phyloP scores from a whole-genome alignment of 2,329 filamentous ascomycete species.

The Dothideomycetes sp. region DNA sequence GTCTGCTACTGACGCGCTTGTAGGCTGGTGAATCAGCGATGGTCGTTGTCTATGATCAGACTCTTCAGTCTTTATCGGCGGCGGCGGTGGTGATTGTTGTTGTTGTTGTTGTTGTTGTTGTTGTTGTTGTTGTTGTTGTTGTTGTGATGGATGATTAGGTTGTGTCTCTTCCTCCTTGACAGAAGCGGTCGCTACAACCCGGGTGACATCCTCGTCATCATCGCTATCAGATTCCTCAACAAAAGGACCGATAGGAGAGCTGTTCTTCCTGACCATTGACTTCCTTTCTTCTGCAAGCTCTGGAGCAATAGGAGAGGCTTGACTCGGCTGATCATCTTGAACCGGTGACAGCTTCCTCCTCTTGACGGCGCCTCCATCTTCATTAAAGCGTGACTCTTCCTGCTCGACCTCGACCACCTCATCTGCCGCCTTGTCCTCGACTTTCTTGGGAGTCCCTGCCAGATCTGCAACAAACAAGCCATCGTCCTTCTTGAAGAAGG shows the following conservation, averaged over 20 bases:
- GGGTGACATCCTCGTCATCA: constrained; percentile 30
- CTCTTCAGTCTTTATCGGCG: constrained; percentile 34
- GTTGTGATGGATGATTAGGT: not conserved
- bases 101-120: constrained; percentile 1
- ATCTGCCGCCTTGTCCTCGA: constrained; percentile 20
- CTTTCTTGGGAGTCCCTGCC: constrained; percentile 9
- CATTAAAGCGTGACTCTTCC: constrained; percentile 33
- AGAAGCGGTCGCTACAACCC: too few species aligned
- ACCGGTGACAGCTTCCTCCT: constrained; percentile 26
- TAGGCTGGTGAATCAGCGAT: constrained; percentile 5
- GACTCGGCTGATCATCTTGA: constrained; percentile 24
- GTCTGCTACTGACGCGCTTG: constrained; percentile 19
- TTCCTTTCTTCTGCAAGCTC: too few species aligned
- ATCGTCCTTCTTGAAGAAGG: constrained; percentile 44
- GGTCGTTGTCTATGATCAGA: constrained; percentile 25
- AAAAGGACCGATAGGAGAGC: constrained; percentile 49
- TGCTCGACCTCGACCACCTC: constrained; percentile 22
- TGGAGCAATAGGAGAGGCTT: constrained; percentile 23
- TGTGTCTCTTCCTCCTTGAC: too few species aligned
- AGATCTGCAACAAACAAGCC: constrained; percentile 30
- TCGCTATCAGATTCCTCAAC: constrained; percentile 61
- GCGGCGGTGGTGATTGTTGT: constrained; percentile 3
- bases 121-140: constrained; percentile 3
- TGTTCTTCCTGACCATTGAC: not conserved
- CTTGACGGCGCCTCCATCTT: constrained; percentile 34